Evolutionary conservation across 2,329 filamentous ascomycete genomes (phyloP).

Genomic region (Tolypocladium sp.): DNA sequence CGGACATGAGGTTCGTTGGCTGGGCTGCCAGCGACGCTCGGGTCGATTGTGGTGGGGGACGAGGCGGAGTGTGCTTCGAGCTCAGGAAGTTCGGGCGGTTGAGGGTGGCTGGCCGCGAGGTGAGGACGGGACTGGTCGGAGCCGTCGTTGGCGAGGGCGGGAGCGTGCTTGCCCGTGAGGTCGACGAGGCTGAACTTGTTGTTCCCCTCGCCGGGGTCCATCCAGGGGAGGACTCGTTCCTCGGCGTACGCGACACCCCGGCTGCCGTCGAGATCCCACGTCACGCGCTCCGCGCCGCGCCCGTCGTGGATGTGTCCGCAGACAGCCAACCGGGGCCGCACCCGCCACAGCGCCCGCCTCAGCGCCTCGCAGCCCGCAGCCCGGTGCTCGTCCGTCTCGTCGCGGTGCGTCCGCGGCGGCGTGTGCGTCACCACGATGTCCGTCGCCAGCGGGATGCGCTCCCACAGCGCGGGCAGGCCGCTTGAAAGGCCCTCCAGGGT

Average conservation of each 20-base stretch:
- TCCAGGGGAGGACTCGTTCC: constrained; percentile 37
- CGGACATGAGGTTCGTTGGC: background rate
- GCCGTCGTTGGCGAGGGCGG: constrained; percentile 39
- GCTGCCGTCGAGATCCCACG: constrained; percentile 42
- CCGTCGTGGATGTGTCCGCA: constrained; percentile 67
- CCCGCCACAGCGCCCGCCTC: constrained; percentile 44
- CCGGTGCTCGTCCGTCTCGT: constrained; percentile 31
- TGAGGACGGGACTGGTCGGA: constrained; percentile 12
- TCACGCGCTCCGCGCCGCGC: constrained; percentile 52
- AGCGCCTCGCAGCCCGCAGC: constrained; percentile 53
- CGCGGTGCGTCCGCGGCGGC: constrained; percentile 51
- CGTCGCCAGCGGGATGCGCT: constrained; percentile 46
- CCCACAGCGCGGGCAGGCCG: constrained; percentile 40
- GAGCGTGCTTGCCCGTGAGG: constrained; percentile 37
- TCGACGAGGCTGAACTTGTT: constrained; percentile 56
- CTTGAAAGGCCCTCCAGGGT: constrained; percentile 7
- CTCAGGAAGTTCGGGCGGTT: background rate
- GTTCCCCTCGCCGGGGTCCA: constrained; percentile 44
- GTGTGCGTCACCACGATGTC: constrained; percentile 67
- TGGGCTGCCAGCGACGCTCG: background rate
- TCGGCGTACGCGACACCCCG: constrained; percentile 35
- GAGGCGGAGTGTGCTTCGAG: background rate
- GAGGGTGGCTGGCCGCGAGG: background rate
- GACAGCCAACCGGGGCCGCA: constrained; percentile 55
- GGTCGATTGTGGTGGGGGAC: no score